A percentile compares a stretch with the other conserved stretches of the same genome.
These are phyloP conservation scores for Chrysoporthe cubensis DNA, from an alignment of 2,329 filamentous ascomycete genomes.

Conservation along the genomic window DNA sequence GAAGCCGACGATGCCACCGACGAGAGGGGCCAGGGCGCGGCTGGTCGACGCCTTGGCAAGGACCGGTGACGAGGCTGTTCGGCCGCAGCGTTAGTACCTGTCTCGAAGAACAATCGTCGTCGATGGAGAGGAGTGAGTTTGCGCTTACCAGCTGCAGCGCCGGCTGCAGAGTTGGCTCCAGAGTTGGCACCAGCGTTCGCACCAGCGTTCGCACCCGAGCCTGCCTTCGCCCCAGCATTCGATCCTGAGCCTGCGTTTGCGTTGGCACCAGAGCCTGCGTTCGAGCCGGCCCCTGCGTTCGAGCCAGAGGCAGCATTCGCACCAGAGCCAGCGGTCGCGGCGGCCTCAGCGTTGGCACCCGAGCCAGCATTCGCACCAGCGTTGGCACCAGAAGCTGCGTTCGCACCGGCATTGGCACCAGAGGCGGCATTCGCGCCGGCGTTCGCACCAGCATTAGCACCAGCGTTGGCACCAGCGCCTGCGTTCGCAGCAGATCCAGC, in stretches of 20 bases:
- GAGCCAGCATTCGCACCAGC: neutral
- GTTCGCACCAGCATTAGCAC: neutral
- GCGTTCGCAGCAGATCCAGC: neutral
- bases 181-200: neutral
- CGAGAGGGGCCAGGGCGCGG: neutral
- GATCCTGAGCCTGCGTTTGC: neutral
- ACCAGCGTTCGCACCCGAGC: neutral
- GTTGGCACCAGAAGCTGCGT: neutral
- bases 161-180: neutral
- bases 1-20: slow-evolving; percentile 3
- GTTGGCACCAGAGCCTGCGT: neutral
- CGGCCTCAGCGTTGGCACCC: neutral
- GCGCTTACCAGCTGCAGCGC: neutral
- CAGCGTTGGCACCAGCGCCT: neutral
- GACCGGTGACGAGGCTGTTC: neutral
- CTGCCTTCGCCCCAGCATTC: neutral
- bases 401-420: neutral
- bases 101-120: neutral
- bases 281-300: neutral
- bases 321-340: neutral
- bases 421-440: neutral
- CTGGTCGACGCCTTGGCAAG: neutral
- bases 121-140: neutral
- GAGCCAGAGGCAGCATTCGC: neutral
- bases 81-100: neutral